Evolutionary conservation across 2,329 filamentous ascomycete species (phyloP).

Genomic region (Periglandula ipomoeae): DNA sequence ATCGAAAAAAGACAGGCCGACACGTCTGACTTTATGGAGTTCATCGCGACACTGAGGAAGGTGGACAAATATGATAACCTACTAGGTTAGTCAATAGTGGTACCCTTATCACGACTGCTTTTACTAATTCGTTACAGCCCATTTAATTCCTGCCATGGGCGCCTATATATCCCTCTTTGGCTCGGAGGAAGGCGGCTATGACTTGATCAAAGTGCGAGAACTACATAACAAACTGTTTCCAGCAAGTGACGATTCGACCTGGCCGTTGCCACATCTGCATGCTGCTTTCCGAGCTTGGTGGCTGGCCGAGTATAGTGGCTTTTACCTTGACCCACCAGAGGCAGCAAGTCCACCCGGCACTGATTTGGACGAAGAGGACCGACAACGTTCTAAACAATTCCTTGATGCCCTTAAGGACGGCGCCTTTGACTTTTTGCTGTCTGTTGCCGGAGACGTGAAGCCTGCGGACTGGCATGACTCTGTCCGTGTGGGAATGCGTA

Average conservation of each 20-base stretch:
- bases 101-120: background rate
- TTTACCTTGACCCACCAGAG: slow-evolving; percentile 64
- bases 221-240: slow-evolving; percentile 61
- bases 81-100: slow-evolving; percentile 30
- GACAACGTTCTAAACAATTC: slow-evolving; percentile 63
- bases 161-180: slow-evolving; percentile 71
- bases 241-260: slow-evolving; percentile 56
- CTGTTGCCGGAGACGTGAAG: slow-evolving; percentile 72
- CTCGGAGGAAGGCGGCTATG: slow-evolving; percentile 62
- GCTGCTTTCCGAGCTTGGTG: slow-evolving; percentile 76
- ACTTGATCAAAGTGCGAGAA: slow-evolving; percentile 58
- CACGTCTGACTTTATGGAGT: slow-evolving; percentile 61
- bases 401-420: slow-evolving; percentile 74
- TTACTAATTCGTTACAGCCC: slow-evolving; percentile 37
- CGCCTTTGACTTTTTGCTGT: slow-evolving; percentile 84
- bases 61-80: slow-evolving; percentile 68
- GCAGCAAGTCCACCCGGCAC: slow-evolving; percentile 47
- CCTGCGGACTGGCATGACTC: slow-evolving; percentile 81
- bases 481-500: slow-evolving; percentile 70
- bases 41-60: slow-evolving; percentile 59
- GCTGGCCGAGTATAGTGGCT: slow-evolving; percentile 87
- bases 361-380: slow-evolving; percentile 59
- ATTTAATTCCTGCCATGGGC: slow-evolving; percentile 73
- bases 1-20: slow-evolving; percentile 67
- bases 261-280: slow-evolving; percentile 67